Conservation (phyloP, 2,329 filamentous ascomycete genomes). For the Ophiocordyceps camponoti-floridani region DNA sequence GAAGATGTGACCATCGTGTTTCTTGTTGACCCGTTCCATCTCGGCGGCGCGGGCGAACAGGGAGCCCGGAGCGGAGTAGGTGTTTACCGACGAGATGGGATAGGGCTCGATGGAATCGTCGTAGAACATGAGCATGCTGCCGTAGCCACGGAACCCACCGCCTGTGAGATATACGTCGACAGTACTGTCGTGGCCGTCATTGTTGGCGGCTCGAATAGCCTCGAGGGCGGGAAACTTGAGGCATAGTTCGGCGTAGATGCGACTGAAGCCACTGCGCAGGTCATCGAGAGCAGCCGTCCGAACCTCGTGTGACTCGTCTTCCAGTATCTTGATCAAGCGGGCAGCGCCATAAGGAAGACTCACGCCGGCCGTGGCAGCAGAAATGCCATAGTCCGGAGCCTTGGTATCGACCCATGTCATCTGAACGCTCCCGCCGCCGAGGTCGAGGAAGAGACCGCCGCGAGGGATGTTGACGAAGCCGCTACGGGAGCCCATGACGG, state of each 20-base stretch:
- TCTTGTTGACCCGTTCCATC: slow-evolving; percentile 32
- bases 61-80: slow-evolving; percentile 46
- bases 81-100: slow-evolving; percentile 67
- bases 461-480: slow-evolving; percentile 42
- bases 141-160: slow-evolving; percentile 80
- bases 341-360: slow-evolving; percentile 46
- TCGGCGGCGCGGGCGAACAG: slow-evolving; percentile 38
- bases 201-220: slow-evolving; percentile 16
- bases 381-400: slow-evolving; percentile 25
- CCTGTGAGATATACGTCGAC: slow-evolving; percentile 72
- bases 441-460: slow-evolving; percentile 66
- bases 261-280: slow-evolving; percentile 38
- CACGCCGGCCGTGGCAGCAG: slow-evolving; percentile 34
- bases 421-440: slow-evolving; percentile 57
- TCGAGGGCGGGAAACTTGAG: slow-evolving; percentile 30
- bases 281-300: slow-evolving; percentile 30
- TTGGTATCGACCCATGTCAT: slow-evolving; percentile 44
- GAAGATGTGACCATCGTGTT: slow-evolving; percentile 41
- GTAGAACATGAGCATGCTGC: slow-evolving; percentile 65
- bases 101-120: slow-evolving; percentile 57
- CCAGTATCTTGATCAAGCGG: slow-evolving; percentile 31
- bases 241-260: slow-evolving; percentile 38
- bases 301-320: slow-evolving; percentile 17
- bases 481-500: slow-evolving; percentile 61
- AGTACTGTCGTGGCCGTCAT: slow-evolving; percentile 15